These are phyloP conservation scores for Sistotremastrum niveocremeum DNA, from an alignment of 768 basidiomycete genomes.

Conservation along the genomic window DNA sequence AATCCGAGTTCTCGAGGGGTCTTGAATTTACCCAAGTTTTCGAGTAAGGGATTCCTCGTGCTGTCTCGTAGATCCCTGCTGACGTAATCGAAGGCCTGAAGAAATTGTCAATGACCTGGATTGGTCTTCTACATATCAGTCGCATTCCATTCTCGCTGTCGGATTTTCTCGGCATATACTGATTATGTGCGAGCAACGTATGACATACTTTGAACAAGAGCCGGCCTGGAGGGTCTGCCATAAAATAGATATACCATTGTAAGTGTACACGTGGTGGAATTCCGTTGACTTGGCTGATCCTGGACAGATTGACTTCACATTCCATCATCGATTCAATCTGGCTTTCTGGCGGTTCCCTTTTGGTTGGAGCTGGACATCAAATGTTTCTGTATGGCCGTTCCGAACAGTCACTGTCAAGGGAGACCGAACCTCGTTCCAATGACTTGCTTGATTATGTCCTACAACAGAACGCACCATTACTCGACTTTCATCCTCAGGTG, in stretches of 20 bases:
- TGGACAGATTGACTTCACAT: slow-evolving; percentile 53
- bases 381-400: slow-evolving; percentile 64
- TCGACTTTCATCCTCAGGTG: slow-evolving; percentile 90
- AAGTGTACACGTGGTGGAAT: slow-evolving; percentile 13
- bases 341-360: slow-evolving; percentile 70
- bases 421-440: slow-evolving; percentile 18
- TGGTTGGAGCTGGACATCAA: slow-evolving; percentile 73
- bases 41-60: slow-evolving; percentile 27
- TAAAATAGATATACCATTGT: slow-evolving; percentile 59
- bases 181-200: slow-evolving; percentile 83
- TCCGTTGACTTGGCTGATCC: slow-evolving; percentile 2
- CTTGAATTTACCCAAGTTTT: slow-evolving; percentile 60
- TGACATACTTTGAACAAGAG: slow-evolving; percentile 78
- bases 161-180: slow-evolving; percentile 71
- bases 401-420: slow-evolving; percentile 8
- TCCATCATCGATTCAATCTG: slow-evolving; percentile 85
- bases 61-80: too few species aligned
- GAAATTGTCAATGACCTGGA: slow-evolving; percentile 74
- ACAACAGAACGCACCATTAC: slow-evolving; percentile 69
- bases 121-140: slow-evolving; percentile 86
- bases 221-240: slow-evolving; percentile 68
- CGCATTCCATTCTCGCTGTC: slow-evolving; percentile 82
- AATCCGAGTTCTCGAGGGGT: slow-evolving; percentile 86
- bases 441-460: slow-evolving; percentile 77
- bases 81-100: too few species aligned